These are phyloP conservation scores for Clitopilus hobsonii DNA, from an alignment of 768 basidiomycete genomes.

Conservation along the genomic window DNA sequence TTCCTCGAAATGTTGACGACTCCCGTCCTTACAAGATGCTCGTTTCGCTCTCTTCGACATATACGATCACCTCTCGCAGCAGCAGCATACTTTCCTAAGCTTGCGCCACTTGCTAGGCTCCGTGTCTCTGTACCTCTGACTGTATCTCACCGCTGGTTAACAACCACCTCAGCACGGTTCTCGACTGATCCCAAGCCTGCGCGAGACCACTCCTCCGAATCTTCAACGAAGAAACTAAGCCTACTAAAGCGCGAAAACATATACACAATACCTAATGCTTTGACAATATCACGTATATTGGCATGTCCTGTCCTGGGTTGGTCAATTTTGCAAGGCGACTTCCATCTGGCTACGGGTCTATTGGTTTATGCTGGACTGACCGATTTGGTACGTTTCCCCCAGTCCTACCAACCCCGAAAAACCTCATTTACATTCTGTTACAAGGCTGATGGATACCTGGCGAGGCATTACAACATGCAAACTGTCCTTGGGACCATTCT, in stretches of 20 bases:
- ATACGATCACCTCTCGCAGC: not conserved
- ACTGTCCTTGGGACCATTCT: constrained; percentile 94
- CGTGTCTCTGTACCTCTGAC: not conserved
- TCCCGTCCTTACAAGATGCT: not conserved
- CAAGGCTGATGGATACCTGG: constrained; percentile 90
- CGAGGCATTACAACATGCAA: constrained; percentile 79
- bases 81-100: not conserved
- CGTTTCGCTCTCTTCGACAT: not conserved
- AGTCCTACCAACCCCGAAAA: constrained; percentile 6
- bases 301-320: constrained; percentile 93
- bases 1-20: not conserved
- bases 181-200: not conserved
- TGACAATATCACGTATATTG: constrained; percentile 83
- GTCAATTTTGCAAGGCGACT: constrained; percentile 80
- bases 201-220: not conserved
- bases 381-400: constrained; percentile 64
- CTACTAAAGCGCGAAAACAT: constrained; percentile 61
- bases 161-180: not conserved
- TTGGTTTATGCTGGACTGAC: constrained; percentile 91
- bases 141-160: not conserved
- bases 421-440: constrained; percentile 9
- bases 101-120: not conserved
- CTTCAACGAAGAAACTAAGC: not conserved
- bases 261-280: constrained; percentile 89
- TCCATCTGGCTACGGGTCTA: constrained; percentile 73